Conservation (phyloP, 495 filamentous ascomycete genomes). For the Aspergillus homomorphus region DNA sequence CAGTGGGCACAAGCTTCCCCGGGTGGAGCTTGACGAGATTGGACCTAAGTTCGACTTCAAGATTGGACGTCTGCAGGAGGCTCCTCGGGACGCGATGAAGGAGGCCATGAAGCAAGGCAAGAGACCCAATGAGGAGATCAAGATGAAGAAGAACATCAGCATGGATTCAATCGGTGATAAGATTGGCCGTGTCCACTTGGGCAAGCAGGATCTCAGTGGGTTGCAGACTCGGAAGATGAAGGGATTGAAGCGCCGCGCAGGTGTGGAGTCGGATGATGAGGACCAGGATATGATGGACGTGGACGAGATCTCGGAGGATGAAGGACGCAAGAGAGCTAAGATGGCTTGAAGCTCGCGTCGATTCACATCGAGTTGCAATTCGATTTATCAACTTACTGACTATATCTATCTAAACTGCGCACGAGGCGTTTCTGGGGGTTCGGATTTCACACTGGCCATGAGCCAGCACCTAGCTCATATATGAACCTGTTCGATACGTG, state of each 20-base stretch:
- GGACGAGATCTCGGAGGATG: constrained; percentile 41
- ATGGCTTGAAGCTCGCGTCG: constrained; percentile 24
- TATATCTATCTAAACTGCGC: constrained; percentile 11
- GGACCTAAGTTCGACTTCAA: constrained; percentile 94
- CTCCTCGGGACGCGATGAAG: constrained; percentile 76
- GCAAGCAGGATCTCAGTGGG: constrained; percentile 80
- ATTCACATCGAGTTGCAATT: constrained; percentile 9
- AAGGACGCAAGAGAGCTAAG: constrained; percentile 39
- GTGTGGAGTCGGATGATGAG: constrained; percentile 47
- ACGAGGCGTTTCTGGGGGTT: constrained; percentile 17
- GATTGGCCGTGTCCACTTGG: constrained; percentile 87
- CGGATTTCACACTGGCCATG: constrained; percentile 7
- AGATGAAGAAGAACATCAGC: constrained; percentile 90
- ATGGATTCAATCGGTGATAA: constrained; percentile 94
- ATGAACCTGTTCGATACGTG: background rate
- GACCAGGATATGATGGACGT: constrained; percentile 46
- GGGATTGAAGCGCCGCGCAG: constrained; percentile 79
- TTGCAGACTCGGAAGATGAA: constrained; percentile 99
- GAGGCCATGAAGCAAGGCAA: constrained; percentile 85
- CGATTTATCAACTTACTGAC: constrained; percentile 29
- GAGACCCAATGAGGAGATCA: constrained; percentile 52
- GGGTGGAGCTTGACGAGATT: constrained; percentile 92
- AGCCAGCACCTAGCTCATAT: constrained; percentile 4
- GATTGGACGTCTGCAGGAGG: constrained; percentile 73
- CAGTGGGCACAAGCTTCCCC: constrained; percentile 79